Conservation (phyloP, 2,329 filamentous ascomycete genomes). For the Fusarium nanum region DNA sequence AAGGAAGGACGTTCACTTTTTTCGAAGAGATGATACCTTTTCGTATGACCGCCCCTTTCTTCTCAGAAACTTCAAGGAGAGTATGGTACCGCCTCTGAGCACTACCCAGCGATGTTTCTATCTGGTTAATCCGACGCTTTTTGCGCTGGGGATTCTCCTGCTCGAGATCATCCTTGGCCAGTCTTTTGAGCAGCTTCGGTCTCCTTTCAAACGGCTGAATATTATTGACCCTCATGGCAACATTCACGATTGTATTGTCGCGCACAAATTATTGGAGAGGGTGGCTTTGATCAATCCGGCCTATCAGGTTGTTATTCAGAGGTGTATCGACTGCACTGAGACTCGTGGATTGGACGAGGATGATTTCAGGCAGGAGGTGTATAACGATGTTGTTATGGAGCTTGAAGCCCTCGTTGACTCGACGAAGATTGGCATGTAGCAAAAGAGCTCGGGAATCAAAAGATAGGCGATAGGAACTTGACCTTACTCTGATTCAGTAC, state of each 20-base stretch:
- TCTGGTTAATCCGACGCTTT: constrained; percentile 11
- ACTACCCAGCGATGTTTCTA: accelerated
- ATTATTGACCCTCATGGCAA: not conserved
- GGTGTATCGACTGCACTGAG: constrained; percentile 22
- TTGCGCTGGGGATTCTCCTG: constrained; percentile 24
- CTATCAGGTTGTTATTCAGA: constrained; percentile 17
- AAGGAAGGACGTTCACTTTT: constrained; percentile 11
- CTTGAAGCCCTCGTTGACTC: constrained; percentile 18
- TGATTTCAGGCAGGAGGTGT: constrained; percentile 15
- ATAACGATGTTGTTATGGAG: constrained; percentile 16
- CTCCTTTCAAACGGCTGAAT: not conserved
- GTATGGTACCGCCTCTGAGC: accelerated
- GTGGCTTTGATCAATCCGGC: constrained; percentile 8
- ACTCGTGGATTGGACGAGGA: constrained; percentile 17
- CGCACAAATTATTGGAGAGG: constrained; percentile 7
- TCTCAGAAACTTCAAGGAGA: accelerated
- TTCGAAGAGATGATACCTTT: not conserved
- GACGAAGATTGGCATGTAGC: constrained; percentile 12
- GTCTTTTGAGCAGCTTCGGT: constrained; percentile 9
- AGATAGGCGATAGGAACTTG: accelerated
- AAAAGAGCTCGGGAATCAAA: not conserved
- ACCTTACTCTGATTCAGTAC: not conserved
- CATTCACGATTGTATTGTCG: not conserved
- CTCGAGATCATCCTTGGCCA: constrained; percentile 24
- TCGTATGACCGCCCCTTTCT: constrained; percentile 17